These are phyloP conservation scores for Plasmodium vinckei DNA, from an alignment of 169 alveolate species.

Conservation along the genomic window DNA sequence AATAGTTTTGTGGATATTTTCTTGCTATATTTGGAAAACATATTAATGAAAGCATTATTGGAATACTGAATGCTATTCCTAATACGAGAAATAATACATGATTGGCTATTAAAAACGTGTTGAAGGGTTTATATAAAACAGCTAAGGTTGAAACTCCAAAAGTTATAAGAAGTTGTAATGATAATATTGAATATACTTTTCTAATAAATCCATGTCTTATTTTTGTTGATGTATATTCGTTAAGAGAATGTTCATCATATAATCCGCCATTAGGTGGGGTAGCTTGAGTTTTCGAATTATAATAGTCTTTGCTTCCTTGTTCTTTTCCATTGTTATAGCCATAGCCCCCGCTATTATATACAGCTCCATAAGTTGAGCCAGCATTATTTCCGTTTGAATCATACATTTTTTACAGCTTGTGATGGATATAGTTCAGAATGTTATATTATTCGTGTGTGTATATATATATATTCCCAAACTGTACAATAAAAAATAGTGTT, in stretches of 20 bases:
- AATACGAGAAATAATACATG: constrained; percentile 68
- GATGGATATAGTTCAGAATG: not conserved
- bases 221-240: constrained; percentile 80
- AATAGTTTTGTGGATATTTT: constrained; percentile 78
- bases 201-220: constrained; percentile 89
- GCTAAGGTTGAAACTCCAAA: constrained; percentile 75
- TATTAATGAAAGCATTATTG: constrained; percentile 64
- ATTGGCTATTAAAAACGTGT: constrained; percentile 41
- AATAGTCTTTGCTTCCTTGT: constrained; percentile 30
- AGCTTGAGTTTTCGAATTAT: constrained; percentile 19
- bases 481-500: too few species aligned
- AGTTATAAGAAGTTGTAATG: constrained; percentile 84
- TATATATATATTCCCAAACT: not conserved
- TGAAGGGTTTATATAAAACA: constrained; percentile 70
- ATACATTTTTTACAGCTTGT: constrained; percentile 1
- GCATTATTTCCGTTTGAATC: constrained; percentile 13
- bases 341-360: constrained; percentile 34
- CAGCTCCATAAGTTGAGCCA: constrained; percentile 64
- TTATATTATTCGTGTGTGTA: not conserved
- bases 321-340: constrained; percentile 12
- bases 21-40: constrained; percentile 75
- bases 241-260: constrained; percentile 56
- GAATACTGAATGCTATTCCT: constrained; percentile 67
- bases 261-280: constrained; percentile 59
- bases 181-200: constrained; percentile 87